A percentile compares a stretch with the other conserved stretches of the same genome.
phyloP scores from a whole-genome alignment of 257 asterid genomes.

The Penstemon eatonii region DNA sequence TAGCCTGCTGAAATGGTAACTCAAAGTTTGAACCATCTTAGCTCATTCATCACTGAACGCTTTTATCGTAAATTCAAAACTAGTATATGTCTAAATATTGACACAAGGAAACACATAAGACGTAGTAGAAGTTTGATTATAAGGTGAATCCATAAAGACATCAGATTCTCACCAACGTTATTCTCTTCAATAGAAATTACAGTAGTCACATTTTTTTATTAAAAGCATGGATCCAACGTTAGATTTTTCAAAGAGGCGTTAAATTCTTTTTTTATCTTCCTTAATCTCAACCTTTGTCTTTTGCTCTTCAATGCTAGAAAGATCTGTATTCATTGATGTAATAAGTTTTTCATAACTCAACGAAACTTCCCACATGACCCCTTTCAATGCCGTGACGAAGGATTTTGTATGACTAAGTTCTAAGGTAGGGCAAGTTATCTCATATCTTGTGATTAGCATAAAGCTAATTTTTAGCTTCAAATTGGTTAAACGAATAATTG shows the following conservation, averaged over 20 bases:
- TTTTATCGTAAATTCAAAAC: conserved; percentile 74
- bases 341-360: no score
- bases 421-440: conserved; percentile 15
- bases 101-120: conserved; percentile 30
- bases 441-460: background rate
- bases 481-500: no score
- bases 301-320: no score
- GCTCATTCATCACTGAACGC: conserved; percentile 62
- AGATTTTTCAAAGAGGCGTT: no score
- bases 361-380: no score
- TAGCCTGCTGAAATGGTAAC: no score
- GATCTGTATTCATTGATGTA: no score
- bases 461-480: no score
- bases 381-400: background rate
- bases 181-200: conserved; percentile 51
- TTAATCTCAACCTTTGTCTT: no score
- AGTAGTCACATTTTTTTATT: conserved; percentile 56
- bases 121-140: conserved; percentile 32
- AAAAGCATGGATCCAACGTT: no score
- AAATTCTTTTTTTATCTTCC: no score
- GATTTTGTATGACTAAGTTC: conserved; percentile 16
- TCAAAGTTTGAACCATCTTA: background rate
- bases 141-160: conserved; percentile 24
- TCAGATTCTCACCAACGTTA: conserved; percentile 24
- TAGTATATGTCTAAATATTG: conserved; percentile 67